phyloP scores from a whole-genome alignment of 2,329 filamentous ascomycete species.

The Cladosporium sp. region DNA sequence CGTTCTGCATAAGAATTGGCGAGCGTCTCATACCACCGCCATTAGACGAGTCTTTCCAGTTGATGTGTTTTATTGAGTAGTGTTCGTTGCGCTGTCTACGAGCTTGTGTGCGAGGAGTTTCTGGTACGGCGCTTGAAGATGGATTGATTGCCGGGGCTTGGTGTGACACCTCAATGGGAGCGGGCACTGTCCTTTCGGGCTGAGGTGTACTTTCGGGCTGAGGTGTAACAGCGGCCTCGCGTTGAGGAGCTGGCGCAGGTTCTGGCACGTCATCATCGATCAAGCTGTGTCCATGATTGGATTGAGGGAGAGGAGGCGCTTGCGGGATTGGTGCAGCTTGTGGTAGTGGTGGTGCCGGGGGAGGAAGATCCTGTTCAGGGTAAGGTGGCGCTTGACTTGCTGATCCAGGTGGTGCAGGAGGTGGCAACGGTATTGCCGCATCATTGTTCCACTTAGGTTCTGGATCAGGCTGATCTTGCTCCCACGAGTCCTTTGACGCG shows the following conservation, averaged over 20 bases:
- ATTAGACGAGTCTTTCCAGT: conserved; percentile 72
- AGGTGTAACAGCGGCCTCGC: conserved; percentile 1
- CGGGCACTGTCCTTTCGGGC: conserved; percentile 20
- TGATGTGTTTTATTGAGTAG: conserved; percentile 90
- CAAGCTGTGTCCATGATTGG: conserved; percentile 19
- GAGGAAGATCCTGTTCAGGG: conserved; percentile 3
- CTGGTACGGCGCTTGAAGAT: conserved; percentile 32
- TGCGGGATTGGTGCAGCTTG: conserved; percentile 21
- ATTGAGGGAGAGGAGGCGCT: conserved; percentile 22
- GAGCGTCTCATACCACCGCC: conserved; percentile 71
- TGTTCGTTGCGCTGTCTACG: conserved; percentile 66
- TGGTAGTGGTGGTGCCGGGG: background rate
- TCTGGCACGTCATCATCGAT: conserved; percentile 18
- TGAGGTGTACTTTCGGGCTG: conserved; percentile 22
- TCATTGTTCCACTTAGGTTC: conserved; percentile 7
- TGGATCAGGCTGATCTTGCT: conserved; percentile 14
- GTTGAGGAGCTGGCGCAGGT: conserved; percentile 11
- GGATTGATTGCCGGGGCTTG: conserved; percentile 23
- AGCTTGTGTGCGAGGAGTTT: conserved; percentile 45
- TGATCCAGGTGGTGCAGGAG: conserved; percentile 16
- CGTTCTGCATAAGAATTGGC: conserved; percentile 88
- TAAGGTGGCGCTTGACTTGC: conserved; percentile 10
- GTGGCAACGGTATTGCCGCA: conserved; percentile 1
- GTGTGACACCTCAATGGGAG: conserved; percentile 16
- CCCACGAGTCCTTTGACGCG: conserved; percentile 27